These are phyloP conservation scores for Wallacemonas collosoma DNA, from an alignment of 208 protist species.

Conservation along the genomic window DNA sequence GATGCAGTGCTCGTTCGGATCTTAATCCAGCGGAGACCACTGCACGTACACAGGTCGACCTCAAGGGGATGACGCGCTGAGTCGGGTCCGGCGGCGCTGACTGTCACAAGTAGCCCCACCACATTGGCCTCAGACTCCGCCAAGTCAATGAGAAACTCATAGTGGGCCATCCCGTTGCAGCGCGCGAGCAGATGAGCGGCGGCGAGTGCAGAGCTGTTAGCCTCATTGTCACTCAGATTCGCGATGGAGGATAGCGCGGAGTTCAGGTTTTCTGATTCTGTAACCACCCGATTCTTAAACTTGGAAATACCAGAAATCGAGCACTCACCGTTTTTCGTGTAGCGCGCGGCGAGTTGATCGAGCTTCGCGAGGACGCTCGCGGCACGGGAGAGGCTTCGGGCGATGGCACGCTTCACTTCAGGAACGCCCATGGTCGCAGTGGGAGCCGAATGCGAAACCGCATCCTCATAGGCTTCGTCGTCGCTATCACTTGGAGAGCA, in stretches of 20 bases:
- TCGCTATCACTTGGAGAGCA: too few species aligned
- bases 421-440: neutral
- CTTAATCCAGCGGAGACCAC: conserved; percentile 69
- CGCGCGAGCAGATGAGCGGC: conserved; percentile 27
- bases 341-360: neutral
- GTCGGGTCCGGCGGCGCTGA: conserved; percentile 11
- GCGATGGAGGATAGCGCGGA: conserved; percentile 2
- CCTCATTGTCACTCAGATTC: neutral
- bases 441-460: neutral
- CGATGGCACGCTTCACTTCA: neutral
- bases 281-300: conserved; percentile 27
- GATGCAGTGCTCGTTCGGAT: conserved; percentile 35
- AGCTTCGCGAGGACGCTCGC: conserved; percentile 19
- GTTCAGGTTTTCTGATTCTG: conserved; percentile 23
- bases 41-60: conserved; percentile 60
- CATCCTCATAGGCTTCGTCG: too few species aligned
- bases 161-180: conserved; percentile 34
- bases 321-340: neutral
- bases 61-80: conserved; percentile 22
- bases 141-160: conserved; percentile 33
- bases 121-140: conserved; percentile 41
- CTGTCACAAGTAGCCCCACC: conserved; percentile 36
- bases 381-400: conserved; percentile 8
- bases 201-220: conserved; percentile 10
- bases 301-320: conserved; percentile 23